These are phyloP conservation scores for Psilocybe mexicana DNA, from an alignment of 1,284 basidiomycete genomes.

Conservation along the genomic window DNA sequence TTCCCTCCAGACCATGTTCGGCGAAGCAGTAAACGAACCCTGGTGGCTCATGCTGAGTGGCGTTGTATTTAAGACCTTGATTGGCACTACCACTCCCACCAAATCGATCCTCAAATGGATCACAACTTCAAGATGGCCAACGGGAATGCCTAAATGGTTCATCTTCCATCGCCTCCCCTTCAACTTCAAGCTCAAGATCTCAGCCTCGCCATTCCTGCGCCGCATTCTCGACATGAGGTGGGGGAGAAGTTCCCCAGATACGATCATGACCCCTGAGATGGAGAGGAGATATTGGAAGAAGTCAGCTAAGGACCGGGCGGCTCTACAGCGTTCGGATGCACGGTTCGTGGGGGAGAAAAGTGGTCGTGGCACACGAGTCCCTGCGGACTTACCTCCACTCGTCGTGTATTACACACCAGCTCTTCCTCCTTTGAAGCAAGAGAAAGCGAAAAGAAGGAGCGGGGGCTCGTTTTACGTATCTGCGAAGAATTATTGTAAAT, in stretches of 20 bases:
- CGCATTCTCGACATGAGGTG: not conserved
- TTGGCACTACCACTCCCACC: too few species aligned
- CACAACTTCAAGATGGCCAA: not conserved
- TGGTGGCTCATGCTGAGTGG: too few species aligned
- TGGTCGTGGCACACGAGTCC: not conserved
- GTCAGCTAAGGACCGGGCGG: slow-evolving; percentile 3
- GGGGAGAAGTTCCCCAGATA: not conserved
- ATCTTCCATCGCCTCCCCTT: not conserved
- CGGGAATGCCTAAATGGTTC: too few species aligned
- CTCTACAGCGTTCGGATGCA: slow-evolving; percentile 19
- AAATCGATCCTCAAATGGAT: too few species aligned
- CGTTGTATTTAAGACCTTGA: too few species aligned
- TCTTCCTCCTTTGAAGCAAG: slow-evolving; percentile 12
- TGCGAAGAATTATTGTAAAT: slow-evolving; percentile 16
- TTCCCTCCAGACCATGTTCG: not conserved
- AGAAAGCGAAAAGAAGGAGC: slow-evolving; percentile 2
- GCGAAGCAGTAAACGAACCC: too few species aligned
- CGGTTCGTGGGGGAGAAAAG: slow-evolving; percentile 13
- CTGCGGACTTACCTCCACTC: slow-evolving; percentile 14
- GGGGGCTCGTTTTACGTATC: slow-evolving; percentile 6
- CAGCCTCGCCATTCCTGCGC: not conserved
- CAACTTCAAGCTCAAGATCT: not conserved
- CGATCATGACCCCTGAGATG: slow-evolving; percentile 5
- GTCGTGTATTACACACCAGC: slow-evolving; percentile 25
- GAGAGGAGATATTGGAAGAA: slow-evolving; percentile 21